phyloP scores from a whole-genome alignment of 805 yeast genomes.

The Candida easanensis region DNA sequence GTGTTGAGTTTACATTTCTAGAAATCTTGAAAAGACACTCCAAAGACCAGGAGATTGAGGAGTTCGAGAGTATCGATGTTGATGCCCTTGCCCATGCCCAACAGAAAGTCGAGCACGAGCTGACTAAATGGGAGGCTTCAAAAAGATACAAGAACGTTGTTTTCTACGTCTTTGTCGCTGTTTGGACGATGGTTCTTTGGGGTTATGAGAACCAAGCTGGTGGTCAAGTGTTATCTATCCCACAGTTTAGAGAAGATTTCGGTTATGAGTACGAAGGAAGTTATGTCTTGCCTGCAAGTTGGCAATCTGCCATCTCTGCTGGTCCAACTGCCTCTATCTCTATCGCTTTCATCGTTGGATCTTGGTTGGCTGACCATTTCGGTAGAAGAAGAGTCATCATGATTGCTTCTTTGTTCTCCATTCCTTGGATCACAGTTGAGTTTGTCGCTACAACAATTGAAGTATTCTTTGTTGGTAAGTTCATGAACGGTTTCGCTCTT shows the following conservation, averaged over 20 bases:
- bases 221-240: constrained; percentile 37
- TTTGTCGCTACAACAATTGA: constrained; percentile 37
- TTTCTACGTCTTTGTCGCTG: constrained; percentile 37
- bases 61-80: constrained; percentile 6
- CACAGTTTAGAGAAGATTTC: constrained; percentile 34
- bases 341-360: constrained; percentile 26
- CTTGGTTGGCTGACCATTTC: constrained; percentile 29
- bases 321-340: constrained; percentile 31
- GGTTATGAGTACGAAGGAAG: constrained; percentile 28
- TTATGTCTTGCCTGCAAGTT: constrained; percentile 37
- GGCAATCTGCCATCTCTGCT: constrained; percentile 43
- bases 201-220: constrained; percentile 41
- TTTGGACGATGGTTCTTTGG: constrained; percentile 38
- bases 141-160: constrained; percentile 38
- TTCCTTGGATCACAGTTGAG: constrained; percentile 36
- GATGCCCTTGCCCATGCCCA: constrained; percentile 15
- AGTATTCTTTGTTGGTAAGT: constrained; percentile 39
- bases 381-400: constrained; percentile 36
- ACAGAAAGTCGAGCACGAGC: constrained; percentile 16
- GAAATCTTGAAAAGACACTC: constrained; percentile 4
- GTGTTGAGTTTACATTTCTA: constrained; percentile 9
- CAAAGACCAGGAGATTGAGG: constrained; percentile 7
- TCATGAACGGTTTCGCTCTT: constrained; percentile 39
- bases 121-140: constrained; percentile 30
- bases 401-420: constrained; percentile 27